These are phyloP conservation scores for Lophiotrema nucula DNA, from an alignment of 495 filamentous ascomycete genomes.

Conservation along the genomic window DNA sequence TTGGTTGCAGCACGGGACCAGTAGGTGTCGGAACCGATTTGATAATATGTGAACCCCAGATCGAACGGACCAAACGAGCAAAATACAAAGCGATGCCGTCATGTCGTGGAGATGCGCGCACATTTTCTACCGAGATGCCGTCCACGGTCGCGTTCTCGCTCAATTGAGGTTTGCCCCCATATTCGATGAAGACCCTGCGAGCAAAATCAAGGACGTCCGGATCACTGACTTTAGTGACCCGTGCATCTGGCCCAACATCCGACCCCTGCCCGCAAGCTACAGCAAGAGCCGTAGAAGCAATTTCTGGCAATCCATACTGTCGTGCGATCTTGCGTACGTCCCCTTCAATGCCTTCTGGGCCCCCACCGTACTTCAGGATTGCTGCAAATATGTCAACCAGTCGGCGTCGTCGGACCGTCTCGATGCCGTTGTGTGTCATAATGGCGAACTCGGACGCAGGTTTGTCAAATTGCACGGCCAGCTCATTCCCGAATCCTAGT, in stretches of 20 bases:
- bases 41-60: conserved; percentile 75
- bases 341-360: conserved; percentile 74
- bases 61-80: conserved; percentile 73
- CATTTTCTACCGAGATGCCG: conserved; percentile 68
- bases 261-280: conserved; percentile 93
- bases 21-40: conserved; percentile 58
- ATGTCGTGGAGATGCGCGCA: conserved; percentile 84
- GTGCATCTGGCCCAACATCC: conserved; percentile 68
- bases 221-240: conserved; percentile 70
- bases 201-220: conserved; percentile 78
- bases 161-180: conserved; percentile 76
- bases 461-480: conserved; percentile 89
- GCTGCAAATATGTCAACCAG: conserved; percentile 92
- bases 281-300: conserved; percentile 83
- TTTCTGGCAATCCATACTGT: conserved; percentile 81
- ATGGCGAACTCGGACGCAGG: conserved; percentile 79
- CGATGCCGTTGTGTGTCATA: conserved; percentile 83
- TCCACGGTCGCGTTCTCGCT: conserved; percentile 71
- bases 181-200: conserved; percentile 82
- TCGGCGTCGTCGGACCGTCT: conserved; percentile 75
- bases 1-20: conserved; percentile 49
- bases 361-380: conserved; percentile 65
- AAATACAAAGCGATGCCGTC: conserved; percentile 85
- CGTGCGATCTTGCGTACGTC: conserved; percentile 79
- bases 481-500: conserved; percentile 87